Evolutionary conservation across 306 rosid genomes (phyloP), one percentile per base, ranked within the genome.

Genomic region (Vigna mungo): DNA sequence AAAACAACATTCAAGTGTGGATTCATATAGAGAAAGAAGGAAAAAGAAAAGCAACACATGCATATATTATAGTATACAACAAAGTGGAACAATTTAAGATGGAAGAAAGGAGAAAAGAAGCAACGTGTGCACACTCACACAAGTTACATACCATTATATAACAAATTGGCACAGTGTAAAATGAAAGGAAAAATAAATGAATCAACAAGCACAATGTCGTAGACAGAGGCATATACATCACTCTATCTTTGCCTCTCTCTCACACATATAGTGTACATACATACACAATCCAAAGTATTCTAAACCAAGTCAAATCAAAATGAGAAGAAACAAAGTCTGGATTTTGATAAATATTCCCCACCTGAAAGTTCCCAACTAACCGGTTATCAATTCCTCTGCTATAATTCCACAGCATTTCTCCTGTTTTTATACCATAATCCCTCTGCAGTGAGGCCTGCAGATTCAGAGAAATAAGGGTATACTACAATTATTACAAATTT

Each of bases 331-430:
- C 20, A 69, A 32, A 75, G 77, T 63, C 44, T 25, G 71, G 69
- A 61, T 79, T 34, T 71, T 53, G 34, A 58, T 62, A 58, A 85
- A 68, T 63, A 76, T 75, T 69, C 72, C 72, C 59, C 72, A 94
- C 98, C 98, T 92, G 95, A 80, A 92, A 83, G 78, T 77, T 61
- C 74, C 96, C 96, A 86, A 94, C 95, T 48, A 84, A 80, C 79
- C 97, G 93, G 80, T 84, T 85, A 84, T 94, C 98, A 84, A 94
- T 76, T 78, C 98, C 98, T 83, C 97, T 87, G 78, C 97, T 84
- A 82, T 84, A 87, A 72, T 79, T 90, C 98, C 98, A 92, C 70
- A 94, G 68, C 96, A 90, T 90, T 82, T 90, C 97, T 82, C 98
- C 98, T 10, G 91, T 92, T 81, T 89, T 94, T 68, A 60, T 30